Conservation (phyloP, 2,329 filamentous ascomycete genomes). For the Claviceps monticola region DNA sequence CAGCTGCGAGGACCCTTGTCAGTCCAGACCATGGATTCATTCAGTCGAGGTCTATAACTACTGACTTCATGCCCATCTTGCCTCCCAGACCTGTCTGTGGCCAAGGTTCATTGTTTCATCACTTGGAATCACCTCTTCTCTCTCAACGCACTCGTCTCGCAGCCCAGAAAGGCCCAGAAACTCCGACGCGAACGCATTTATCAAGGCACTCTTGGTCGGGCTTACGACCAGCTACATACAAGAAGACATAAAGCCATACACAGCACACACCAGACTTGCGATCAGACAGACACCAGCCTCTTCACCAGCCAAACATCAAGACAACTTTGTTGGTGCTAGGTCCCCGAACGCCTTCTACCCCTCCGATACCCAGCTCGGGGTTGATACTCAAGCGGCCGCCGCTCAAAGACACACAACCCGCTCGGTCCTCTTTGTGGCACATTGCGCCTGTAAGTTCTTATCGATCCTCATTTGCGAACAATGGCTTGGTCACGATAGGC, state of each 20-base stretch:
- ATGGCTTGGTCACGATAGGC: not conserved
- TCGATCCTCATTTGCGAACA: not conserved
- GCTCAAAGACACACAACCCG: conserved; percentile 1
- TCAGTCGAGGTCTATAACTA: conserved; percentile 1
- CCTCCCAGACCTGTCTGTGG: conserved; percentile 16
- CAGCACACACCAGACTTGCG: not conserved
- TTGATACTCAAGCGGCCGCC: too few relatives aligned
- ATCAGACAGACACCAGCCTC: too few relatives aligned
- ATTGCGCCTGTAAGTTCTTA: conserved; percentile 2
- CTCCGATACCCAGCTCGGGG: not conserved
- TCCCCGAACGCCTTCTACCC: not conserved
- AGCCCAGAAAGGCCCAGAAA: not conserved
- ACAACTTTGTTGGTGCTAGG: too few relatives aligned
- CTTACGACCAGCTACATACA: not conserved
- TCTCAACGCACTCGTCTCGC: not conserved
- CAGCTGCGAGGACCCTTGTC: not conserved
- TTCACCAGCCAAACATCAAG: too few relatives aligned
- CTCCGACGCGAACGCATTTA: not conserved
- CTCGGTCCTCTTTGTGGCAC: conserved; percentile 5
- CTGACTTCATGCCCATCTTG: conserved; percentile 3
- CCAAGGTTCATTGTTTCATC: conserved; percentile 9
- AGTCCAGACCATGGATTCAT: not conserved
- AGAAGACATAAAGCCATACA: not conserved
- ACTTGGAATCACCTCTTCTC: not conserved
- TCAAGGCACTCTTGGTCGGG: not conserved